Base-by-base conservation (phyloP, 305 asterid species). In the Rubia tinctorum region DNA sequence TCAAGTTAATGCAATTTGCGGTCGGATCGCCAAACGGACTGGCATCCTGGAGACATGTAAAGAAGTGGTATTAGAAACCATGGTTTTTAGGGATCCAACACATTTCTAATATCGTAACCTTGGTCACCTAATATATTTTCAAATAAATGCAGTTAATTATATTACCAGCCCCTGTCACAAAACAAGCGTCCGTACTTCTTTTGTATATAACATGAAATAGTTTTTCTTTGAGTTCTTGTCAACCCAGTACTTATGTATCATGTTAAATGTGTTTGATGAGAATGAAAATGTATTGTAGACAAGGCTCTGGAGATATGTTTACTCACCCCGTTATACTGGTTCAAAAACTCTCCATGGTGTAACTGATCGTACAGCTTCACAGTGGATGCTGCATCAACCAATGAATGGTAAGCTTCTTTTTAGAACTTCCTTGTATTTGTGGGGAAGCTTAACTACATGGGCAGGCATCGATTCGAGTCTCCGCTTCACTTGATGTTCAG, bases 201-300 rank as follows among this genome's bases (percentile, higher is more conserved):
- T 84, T 68, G 96, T 94, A 81, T 79, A 87, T 83, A 88, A 43
- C 80, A 84, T 80, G 86, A 93, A 91, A 81, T 94, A 85, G 86
- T 91, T 53, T 18, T 53, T 88, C 78, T 78, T 85, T 13, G 4
- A 74, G 79, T 81, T 85, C 84, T 76, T 82, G 66, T 85, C 92
- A 30, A 89, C 83, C 96, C 92, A 88, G 80, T 85, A 90, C 77
- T 89, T 89, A 93, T 90, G 91, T 86, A 80, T 47, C 61, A 66
- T 45, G 53, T 60, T 15, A 53, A 79, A 60, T 75, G 44, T 74
- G 44, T 44, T 44, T 8, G 66, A 12, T 27, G 30, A 27, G 30
- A 27, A 27, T 27, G 30, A 27, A 27, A 27, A 27, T 1, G 49
- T 40, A 65, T 12, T 58, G 6, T 17, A 18, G 15, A 11, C 14